Evolutionary conservation across 78 protist genomes (phyloP).

Genomic region (Dictyostelium brefeldianum): DNA sequence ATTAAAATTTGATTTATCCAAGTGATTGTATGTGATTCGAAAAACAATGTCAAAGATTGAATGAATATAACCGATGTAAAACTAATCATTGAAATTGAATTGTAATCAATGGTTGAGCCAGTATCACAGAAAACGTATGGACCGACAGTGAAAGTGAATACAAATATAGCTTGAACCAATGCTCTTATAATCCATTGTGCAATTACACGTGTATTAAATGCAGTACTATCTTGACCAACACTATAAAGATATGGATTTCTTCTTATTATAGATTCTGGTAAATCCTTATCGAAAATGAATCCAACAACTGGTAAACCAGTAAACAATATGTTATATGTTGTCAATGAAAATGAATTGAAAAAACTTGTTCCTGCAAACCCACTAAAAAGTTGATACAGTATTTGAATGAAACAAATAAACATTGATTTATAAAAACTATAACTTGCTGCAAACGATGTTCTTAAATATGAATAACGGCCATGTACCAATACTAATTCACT

Average conservation of each 20-base stretch:
- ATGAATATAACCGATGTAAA: slow-evolving; percentile 79
- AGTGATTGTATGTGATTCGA: slow-evolving; percentile 84
- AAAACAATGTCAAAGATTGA: slow-evolving; percentile 74
- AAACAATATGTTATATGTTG: slow-evolving; percentile 88
- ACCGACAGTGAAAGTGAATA: slow-evolving; percentile 23
- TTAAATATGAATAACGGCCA: slow-evolving; percentile 89
- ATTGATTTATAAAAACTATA: slow-evolving; percentile 95
- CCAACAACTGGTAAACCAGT: slow-evolving; percentile 88
- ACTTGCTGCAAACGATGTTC: slow-evolving; percentile 84
- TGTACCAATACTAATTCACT: slow-evolving; percentile 91
- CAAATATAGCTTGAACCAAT: slow-evolving; percentile 54
- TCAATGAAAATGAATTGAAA: slow-evolving; percentile 87
- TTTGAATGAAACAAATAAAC: slow-evolving; percentile 86
- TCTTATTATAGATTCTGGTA: slow-evolving; percentile 52
- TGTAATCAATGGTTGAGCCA: slow-evolving; percentile 17
- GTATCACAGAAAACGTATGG: slow-evolving; percentile 11
- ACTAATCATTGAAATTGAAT: slow-evolving; percentile 70
- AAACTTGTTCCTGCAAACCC: slow-evolving; percentile 84
- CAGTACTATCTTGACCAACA: slow-evolving; percentile 20
- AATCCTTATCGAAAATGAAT: slow-evolving; percentile 79
- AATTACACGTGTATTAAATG: slow-evolving; percentile 40
- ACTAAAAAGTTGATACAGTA: slow-evolving; percentile 67
- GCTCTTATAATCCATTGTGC: slow-evolving; percentile 71
- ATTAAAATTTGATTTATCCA: slow-evolving; percentile 66
- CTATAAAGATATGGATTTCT: slow-evolving; percentile 57